Percentiles rank a stretch among this genome's conserved stretches.
phyloP scores from a whole-genome alignment of 2,329 filamentous ascomycete species.

The Cladorrhinum sp. region DNA sequence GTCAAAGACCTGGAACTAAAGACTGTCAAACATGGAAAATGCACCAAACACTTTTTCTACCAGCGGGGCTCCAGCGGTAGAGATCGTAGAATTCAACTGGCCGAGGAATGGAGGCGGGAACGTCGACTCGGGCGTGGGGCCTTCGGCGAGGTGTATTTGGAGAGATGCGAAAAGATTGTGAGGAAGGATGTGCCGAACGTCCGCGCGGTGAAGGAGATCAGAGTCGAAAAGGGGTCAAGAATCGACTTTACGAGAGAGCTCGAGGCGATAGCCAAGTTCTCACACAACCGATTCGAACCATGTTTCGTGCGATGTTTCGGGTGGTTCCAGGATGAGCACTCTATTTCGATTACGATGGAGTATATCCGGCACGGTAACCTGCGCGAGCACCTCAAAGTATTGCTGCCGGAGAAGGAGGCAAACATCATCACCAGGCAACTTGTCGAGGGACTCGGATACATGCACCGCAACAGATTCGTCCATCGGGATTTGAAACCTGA shows the following conservation, averaged over 20 bases:
- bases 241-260: conserved; percentile 6
- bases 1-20: neutral
- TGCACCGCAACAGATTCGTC: conserved; percentile 13
- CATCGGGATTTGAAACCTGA: conserved; percentile 13
- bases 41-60: neutral
- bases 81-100: neutral
- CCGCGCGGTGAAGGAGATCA: neutral
- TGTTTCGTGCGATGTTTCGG: conserved; percentile 10
- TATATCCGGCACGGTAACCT: conserved; percentile 11
- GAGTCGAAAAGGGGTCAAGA: neutral
- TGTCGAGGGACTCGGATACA: neutral
- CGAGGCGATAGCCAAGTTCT: conserved; percentile 11
- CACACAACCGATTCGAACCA: conserved; percentile 4
- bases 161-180: neutral
- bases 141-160: neutral
- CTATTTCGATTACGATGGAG: conserved; percentile 15
- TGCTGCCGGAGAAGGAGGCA: conserved; percentile 6
- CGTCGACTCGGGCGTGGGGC: neutral
- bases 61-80: neutral
- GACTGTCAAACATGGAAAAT: neutral
- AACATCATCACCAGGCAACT: conserved; percentile 2
- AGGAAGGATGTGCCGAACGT: neutral
- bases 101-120: neutral
- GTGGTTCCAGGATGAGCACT: neutral
- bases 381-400: neutral